Conservation (phyloP, 2,329 filamentous ascomycete genomes). For the Claviceps quebecensis region DNA sequence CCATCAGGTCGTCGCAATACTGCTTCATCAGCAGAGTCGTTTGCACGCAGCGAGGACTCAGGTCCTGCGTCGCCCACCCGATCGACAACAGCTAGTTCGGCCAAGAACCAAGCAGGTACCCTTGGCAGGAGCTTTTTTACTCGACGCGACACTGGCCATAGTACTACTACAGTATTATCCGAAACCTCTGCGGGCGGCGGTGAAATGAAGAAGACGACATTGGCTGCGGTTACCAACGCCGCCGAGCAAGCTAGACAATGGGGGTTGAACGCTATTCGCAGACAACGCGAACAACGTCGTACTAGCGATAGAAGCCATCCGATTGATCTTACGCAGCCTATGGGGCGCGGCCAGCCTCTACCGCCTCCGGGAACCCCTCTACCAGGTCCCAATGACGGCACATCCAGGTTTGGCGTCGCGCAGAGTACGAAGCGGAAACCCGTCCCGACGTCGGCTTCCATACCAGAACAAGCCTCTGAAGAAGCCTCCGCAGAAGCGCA, state of each 20-base stretch:
- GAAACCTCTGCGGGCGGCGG: slow-evolving; percentile 21
- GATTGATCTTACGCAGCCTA: slow-evolving; percentile 48
- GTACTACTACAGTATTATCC: slow-evolving; percentile 18
- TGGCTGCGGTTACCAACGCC: slow-evolving; percentile 41
- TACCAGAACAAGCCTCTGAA: slow-evolving; percentile 9
- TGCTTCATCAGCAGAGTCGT: slow-evolving; percentile 22
- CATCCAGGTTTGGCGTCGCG: slow-evolving; percentile 41
- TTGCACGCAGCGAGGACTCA: slow-evolving; percentile 11
- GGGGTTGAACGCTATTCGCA: slow-evolving; percentile 43
- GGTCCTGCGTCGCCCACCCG: slow-evolving; percentile 16
- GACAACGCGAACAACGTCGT: slow-evolving; percentile 29
- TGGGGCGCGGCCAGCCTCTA: slow-evolving; percentile 69
- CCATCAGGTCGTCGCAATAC: slow-evolving; percentile 22
- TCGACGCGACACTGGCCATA: slow-evolving; percentile 23
- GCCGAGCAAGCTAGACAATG: slow-evolving; percentile 43
- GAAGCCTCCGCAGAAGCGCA: slow-evolving; percentile 9
- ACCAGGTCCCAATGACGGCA: slow-evolving; percentile 48
- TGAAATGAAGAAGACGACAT: slow-evolving; percentile 32
- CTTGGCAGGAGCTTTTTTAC: slow-evolving; percentile 26
- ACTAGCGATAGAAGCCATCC: slow-evolving; percentile 17
- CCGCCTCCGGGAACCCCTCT: slow-evolving; percentile 70
- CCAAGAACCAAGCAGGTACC: slow-evolving; percentile 26
- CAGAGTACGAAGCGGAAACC: slow-evolving; percentile 52
- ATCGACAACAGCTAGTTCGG: slow-evolving; percentile 21
- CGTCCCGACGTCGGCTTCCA: slow-evolving; percentile 36